phyloP scores from a whole-genome alignment of 1,284 basidiomycete species.

The Ustilago crameri region DNA sequence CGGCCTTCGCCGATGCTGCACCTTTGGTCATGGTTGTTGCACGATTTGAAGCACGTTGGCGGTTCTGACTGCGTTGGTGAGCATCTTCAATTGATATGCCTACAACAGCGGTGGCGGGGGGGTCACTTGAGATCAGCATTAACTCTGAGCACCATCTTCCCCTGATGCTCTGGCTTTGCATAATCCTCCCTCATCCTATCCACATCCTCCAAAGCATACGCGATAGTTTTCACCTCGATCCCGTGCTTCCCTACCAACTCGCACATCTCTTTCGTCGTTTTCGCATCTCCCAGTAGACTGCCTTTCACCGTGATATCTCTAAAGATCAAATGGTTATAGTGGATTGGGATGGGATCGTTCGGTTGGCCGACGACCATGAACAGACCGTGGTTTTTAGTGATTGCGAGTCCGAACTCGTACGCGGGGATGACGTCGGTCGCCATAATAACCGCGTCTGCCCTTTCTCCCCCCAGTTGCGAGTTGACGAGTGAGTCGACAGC shows the following conservation, averaged over 20 bases:
- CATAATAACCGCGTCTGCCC: constrained; percentile 47
- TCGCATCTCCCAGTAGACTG: constrained; percentile 46
- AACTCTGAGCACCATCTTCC: constrained; percentile 35
- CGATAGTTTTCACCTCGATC: constrained; percentile 43
- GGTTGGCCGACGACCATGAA: constrained; percentile 54
- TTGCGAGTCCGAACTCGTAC: constrained; percentile 33
- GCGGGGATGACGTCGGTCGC: constrained; percentile 44
- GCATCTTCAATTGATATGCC: too few species aligned
- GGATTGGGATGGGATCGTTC: constrained; percentile 40
- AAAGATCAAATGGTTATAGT: constrained; percentile 51
- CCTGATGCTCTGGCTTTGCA: constrained; percentile 25
- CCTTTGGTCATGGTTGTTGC: too few species aligned
- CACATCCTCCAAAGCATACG: constrained; percentile 45
- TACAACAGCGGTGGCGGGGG: too few species aligned
- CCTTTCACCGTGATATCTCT: constrained; percentile 51
- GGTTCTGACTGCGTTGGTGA: too few species aligned
- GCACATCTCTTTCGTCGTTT: constrained; percentile 47
- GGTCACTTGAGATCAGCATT: constrained; percentile 17
- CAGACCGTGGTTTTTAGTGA: constrained; percentile 45
- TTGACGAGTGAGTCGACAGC: constrained; percentile 15
- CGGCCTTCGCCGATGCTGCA: too few species aligned
- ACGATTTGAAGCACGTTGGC: too few species aligned
- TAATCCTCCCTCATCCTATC: constrained; percentile 41
- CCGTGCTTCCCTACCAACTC: constrained; percentile 43
- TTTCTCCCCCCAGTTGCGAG: constrained; percentile 25